Evolutionary conservation across 176 grass and related monocot genomes (phyloP), one percentile per base, ranked within the genome.

Genomic region (Chloris gayana): DNA sequence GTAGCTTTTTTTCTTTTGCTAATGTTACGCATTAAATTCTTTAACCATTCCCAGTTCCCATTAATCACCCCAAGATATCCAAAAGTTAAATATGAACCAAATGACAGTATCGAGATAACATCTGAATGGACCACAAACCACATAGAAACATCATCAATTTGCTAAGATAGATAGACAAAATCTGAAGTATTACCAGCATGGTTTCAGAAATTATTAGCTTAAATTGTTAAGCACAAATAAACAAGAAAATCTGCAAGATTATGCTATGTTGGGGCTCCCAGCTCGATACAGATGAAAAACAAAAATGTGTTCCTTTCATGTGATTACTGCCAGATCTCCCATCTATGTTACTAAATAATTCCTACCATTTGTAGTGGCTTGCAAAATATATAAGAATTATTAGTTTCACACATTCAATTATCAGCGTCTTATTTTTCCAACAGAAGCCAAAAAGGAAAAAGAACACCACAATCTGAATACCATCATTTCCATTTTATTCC

Each of bases 31-130:
- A 62, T 62, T 44, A 62, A 60, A 41, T 27, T 34, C 34, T 58
- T 75, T 22, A 17, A 56, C 7, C 27, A 39, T 41, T 41, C 50
- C 47, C 47, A 49, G 9, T 56, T 35, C 57, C 1, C 61, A 45
- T n/a, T 32, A 24, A 24, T 17, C 19, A 10, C 6, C 25, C 15
- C 30, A 17, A 65, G 29, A 17, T 64, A 66, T 24, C 17, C 8
- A 77, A 77, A 64, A 66, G 8, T 0, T 8, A 50, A 67, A 66
- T 78, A 44, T 25, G 45, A 63, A 77, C 17, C 38, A 77, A 64
- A 78, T 65, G 29, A 78, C 6, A 78, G 22, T 50, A 63, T 29
- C 14, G 5, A 78, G 29, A 37, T 53, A n/a, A 66, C 22, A 53
- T 38, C 7, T 38, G 5, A 38, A 11, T 38, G 50, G 4, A 51